Conservation (phyloP, 768 basidiomycete genomes). For the Pleurotus tuber-regium region DNA sequence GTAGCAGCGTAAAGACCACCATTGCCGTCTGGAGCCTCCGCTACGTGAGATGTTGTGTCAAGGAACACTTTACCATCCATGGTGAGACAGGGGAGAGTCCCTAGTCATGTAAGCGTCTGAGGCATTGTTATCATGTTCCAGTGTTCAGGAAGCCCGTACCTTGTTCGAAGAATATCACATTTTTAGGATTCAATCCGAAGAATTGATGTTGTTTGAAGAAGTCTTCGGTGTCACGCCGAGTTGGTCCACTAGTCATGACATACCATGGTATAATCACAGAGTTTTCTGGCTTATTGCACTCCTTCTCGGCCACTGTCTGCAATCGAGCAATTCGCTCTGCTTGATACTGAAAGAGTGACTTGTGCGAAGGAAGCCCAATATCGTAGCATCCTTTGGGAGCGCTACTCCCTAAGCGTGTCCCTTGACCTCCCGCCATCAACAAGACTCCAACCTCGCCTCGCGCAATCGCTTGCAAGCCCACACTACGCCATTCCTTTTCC, state of each 20-base stretch:
- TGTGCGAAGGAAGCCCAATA: conserved; percentile 90
- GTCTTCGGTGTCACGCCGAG: conserved; percentile 77
- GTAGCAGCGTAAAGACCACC: conserved; percentile 96
- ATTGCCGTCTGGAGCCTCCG: conserved; percentile 98
- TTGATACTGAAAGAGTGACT: conserved; percentile 94
- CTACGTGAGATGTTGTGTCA: conserved; percentile 71
- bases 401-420: conserved; percentile 87
- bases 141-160: conserved; percentile 46
- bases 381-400: conserved; percentile 99
- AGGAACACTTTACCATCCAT: conserved; percentile 93
- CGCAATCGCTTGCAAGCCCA: conserved; percentile 80
- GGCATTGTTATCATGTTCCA: conserved; percentile 11
- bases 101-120: conserved; percentile 37
- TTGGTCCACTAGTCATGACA: conserved; percentile 98
- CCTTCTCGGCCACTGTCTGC: conserved; percentile 69
- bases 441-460: conserved; percentile 89
- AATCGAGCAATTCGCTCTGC: conserved; percentile 92
- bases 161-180: conserved; percentile 96
- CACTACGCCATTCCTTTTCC: conserved; percentile 69
- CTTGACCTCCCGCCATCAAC: conserved; percentile 98
- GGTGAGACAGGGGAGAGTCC: conserved; percentile 91
- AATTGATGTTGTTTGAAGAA: conserved; percentile 77
- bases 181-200: conserved; percentile 78
- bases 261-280: conserved; percentile 91
- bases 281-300: conserved; percentile 47